A percentile compares a stretch with the other conserved stretches of the same genome.
Evolutionary conservation across 2,329 filamentous ascomycete genomes (phyloP).

Genomic region (Podosphaera fusca): DNA sequence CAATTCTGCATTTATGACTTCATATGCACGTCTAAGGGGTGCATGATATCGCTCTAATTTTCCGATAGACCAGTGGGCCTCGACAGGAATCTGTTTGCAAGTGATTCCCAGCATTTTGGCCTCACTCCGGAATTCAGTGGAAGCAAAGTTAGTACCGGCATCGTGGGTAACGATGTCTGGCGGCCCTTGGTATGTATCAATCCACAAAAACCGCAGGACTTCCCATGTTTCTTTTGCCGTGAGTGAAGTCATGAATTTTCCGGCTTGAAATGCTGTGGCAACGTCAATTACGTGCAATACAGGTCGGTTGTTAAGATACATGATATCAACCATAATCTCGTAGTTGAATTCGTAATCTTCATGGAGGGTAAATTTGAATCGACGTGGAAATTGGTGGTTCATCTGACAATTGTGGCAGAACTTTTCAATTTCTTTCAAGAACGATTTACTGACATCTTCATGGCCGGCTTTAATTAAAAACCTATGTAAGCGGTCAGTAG

Average conservation of each 20-base stretch:
- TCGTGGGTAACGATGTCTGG: conserved; percentile 1
- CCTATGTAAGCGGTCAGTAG: background rate
- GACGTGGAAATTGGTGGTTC: background rate
- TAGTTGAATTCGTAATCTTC: conserved; percentile 2
- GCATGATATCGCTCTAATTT: conserved; percentile 1
- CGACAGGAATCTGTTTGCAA: background rate
- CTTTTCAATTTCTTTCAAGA: background rate
- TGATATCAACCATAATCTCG: background rate
- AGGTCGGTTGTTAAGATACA: conserved; percentile 1
- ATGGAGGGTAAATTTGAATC: conserved; percentile 1
- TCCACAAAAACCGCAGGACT: too few relatives aligned
- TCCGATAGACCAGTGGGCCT: conserved; percentile 1
- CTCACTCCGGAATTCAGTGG: conserved; percentile 1
- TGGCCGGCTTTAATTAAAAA: background rate
- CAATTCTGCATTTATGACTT: background rate
- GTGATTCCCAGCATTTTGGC: background rate
- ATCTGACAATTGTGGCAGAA: background rate
- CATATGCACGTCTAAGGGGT: background rate
- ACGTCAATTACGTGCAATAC: background rate
- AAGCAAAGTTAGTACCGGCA: conserved; percentile 2
- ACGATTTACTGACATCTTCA: background rate
- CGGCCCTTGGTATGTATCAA: background rate
- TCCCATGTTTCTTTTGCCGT: too few relatives aligned
- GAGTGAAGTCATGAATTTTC: too few relatives aligned
- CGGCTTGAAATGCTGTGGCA: background rate